Conservation (phyloP, 306 rosid species). For the Sesbania bispinosa region DNA sequence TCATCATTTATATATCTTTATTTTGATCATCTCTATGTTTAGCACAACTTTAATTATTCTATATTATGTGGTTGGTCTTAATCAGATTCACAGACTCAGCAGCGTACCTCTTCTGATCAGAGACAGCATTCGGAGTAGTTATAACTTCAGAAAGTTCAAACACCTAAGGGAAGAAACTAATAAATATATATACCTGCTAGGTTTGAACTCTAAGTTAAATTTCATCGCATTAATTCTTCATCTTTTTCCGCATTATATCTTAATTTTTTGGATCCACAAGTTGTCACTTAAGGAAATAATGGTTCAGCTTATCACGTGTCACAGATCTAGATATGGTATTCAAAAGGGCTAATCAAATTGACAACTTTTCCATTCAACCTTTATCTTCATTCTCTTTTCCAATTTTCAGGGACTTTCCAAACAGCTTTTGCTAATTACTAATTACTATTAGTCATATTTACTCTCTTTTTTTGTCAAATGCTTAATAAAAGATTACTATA, state of each 20-base stretch:
- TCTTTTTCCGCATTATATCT: slow-evolving; percentile 23
- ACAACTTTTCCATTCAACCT: too few relatives aligned
- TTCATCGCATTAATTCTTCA: slow-evolving; percentile 36
- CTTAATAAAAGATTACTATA: too few relatives aligned
- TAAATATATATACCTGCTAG: slow-evolving; percentile 37
- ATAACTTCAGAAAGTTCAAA: slow-evolving; percentile 66
- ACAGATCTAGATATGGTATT: slow-evolving; percentile 29
- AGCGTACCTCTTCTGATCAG: slow-evolving; percentile 51
- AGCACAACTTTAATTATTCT: too few relatives aligned
- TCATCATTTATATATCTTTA: too few relatives aligned
- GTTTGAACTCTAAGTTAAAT: slow-evolving; percentile 39
- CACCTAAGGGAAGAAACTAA: slow-evolving; percentile 42
- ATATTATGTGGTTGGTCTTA: slow-evolving; percentile 18
- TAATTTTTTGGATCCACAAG: slow-evolving; percentile 39
- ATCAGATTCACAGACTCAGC: slow-evolving; percentile 59
- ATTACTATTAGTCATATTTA: too few relatives aligned
- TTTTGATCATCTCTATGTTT: too few relatives aligned
- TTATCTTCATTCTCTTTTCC: slow-evolving; percentile 22
- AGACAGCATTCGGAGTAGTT: slow-evolving; percentile 63
- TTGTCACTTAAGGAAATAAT: slow-evolving; percentile 35
- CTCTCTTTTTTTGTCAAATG: too few relatives aligned
- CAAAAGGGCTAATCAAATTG: slow-evolving; percentile 41
- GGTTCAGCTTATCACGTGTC: slow-evolving; percentile 36
- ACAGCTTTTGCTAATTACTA: too few relatives aligned
- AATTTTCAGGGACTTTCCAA: too few relatives aligned